A percentile compares a stretch with the other conserved stretches of the same genome.
phyloP scores from a whole-genome alignment of 768 basidiomycete genomes.

The Hebeloma cylindrosporum region DNA sequence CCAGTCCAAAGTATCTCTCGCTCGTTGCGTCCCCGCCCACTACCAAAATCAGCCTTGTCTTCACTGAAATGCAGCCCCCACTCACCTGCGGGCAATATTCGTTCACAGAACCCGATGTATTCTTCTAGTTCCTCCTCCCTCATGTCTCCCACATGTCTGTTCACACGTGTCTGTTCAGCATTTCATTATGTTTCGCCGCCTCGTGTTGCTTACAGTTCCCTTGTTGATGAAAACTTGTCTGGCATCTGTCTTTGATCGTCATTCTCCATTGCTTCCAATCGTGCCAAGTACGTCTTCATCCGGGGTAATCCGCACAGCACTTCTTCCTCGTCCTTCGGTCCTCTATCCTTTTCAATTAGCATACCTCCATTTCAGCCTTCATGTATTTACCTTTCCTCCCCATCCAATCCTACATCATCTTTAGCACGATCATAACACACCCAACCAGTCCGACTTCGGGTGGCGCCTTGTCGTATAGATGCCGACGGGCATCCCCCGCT shows the following conservation, averaged over 20 bases:
- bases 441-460: conserved; percentile 66
- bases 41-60: conserved; percentile 2
- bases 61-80: conserved; percentile 16
- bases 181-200: conserved; percentile 13
- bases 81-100: conserved; percentile 42
- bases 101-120: conserved; percentile 67
- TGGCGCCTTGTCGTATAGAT: conserved; percentile 63
- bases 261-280: conserved; percentile 36
- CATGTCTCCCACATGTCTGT: conserved; percentile 56
- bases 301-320: conserved; percentile 60
- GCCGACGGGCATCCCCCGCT: conserved; percentile 40
- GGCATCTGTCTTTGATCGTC: conserved; percentile 29
- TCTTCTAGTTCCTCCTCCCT: conserved; percentile 53
- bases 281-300: conserved; percentile 46
- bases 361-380: conserved; percentile 1
- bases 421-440: conserved; percentile 67
- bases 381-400: conserved; percentile 49
- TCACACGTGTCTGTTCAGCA: too few species aligned
- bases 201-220: conserved; percentile 42
- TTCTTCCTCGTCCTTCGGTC: conserved; percentile 48
- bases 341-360: conserved; percentile 32
- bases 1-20: conserved; percentile 14
- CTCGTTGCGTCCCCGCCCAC: conserved; percentile 15
- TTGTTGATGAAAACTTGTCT: conserved; percentile 43
- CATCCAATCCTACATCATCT: conserved; percentile 88